phyloP scores from a whole-genome alignment of 805 yeast genomes.

The Metschnikowia reukaufii region DNA sequence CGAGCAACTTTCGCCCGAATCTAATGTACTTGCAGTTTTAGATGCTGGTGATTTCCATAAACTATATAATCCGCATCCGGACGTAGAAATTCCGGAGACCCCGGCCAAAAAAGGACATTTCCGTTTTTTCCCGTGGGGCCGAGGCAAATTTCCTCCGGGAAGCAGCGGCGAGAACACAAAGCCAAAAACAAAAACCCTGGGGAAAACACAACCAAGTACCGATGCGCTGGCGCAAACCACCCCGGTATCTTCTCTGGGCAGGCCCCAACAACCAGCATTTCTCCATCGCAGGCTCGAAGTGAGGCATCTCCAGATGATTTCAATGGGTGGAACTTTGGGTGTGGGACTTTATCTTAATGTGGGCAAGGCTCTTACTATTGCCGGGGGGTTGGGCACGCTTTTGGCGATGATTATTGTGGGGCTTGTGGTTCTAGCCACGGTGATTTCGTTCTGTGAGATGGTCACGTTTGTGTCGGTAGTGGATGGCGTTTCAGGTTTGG shows the following conservation, averaged over 20 bases:
- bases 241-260: not conserved
- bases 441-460: constrained; percentile 79
- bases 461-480: constrained; percentile 76
- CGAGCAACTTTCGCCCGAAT: constrained; percentile 1
- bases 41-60: constrained; percentile 12
- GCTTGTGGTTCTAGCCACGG: constrained; percentile 61
- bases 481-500: constrained; percentile 73
- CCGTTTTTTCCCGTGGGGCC: not conserved
- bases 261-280: constrained; percentile 4
- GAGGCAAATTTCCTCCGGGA: too few relatives aligned
- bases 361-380: constrained; percentile 70
- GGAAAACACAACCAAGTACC: not conserved
- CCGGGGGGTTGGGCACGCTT: constrained; percentile 77
- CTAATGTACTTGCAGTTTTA: constrained; percentile 13
- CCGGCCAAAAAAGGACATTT: not conserved
- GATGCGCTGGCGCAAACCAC: not conserved
- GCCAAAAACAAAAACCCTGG: not conserved
- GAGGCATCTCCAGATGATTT: constrained; percentile 74
- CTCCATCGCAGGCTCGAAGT: constrained; percentile 61
- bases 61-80: constrained; percentile 7
- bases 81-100: not conserved
- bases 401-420: constrained; percentile 68
- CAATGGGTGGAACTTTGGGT: constrained; percentile 76
- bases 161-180: not conserved
- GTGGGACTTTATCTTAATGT: constrained; percentile 70